phyloP scores from a whole-genome alignment of 106 monocot species.

The Narthecium ossifragum region DNA sequence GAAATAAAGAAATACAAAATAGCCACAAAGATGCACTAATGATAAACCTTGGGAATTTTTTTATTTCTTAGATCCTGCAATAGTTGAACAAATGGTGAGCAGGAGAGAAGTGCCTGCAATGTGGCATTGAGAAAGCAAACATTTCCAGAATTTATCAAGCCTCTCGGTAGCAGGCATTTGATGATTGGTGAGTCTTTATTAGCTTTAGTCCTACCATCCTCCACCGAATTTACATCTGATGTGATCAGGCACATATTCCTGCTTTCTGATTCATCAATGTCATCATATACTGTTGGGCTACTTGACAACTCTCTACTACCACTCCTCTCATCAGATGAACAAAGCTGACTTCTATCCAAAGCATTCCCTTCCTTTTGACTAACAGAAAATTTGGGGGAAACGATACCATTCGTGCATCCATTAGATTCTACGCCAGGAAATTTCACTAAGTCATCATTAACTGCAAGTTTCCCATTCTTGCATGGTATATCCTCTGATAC shows the following conservation, averaged over 20 bases:
- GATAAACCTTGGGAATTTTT: slow-evolving; percentile 62
- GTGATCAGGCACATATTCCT: slow-evolving; percentile 12
- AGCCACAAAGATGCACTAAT: not conserved
- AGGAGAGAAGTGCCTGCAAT: slow-evolving; percentile 87
- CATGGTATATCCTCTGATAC: slow-evolving; percentile 1
- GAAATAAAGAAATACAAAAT: slow-evolving; percentile 4
- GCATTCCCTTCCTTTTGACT: slow-evolving; percentile 11
- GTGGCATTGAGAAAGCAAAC: slow-evolving; percentile 94
- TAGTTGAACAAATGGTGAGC: slow-evolving; percentile 76
- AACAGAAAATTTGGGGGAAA: slow-evolving; percentile 1
- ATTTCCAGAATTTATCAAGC: slow-evolving; percentile 89
- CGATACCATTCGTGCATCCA: slow-evolving; percentile 15
- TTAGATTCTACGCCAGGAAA: slow-evolving; percentile 15
- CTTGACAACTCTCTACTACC: not conserved
- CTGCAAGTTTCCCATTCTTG: slow-evolving; percentile 9
- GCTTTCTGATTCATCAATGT: slow-evolving; percentile 12
- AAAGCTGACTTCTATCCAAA: not conserved
- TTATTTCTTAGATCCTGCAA: slow-evolving; percentile 51
- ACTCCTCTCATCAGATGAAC: slow-evolving; percentile 4
- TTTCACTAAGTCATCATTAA: slow-evolving; percentile 7
- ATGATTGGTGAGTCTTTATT: not conserved
- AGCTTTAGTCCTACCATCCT: slow-evolving; percentile 15
- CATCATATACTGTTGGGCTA: slow-evolving; percentile 8
- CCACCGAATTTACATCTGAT: not conserved
- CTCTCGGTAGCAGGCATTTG: slow-evolving; percentile 58